phyloP scores from a whole-genome alignment of 306 rosid species.

The Rubus parviflorus region DNA sequence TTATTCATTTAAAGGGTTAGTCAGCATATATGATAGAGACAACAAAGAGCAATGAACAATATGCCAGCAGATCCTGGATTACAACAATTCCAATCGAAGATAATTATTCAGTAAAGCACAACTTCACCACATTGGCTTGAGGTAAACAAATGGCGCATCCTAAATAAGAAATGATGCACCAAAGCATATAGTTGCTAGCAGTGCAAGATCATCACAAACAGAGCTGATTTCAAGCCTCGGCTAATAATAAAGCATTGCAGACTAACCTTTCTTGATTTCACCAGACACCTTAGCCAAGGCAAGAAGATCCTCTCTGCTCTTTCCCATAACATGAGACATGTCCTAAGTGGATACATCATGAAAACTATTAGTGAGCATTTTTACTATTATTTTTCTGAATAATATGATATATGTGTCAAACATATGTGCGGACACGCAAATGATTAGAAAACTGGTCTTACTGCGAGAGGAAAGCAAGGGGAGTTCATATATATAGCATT shows the following conservation, averaged over 20 bases:
- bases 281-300: constrained; percentile 53
- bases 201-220: not conserved
- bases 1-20: not conserved
- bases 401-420: not conserved
- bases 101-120: not conserved
- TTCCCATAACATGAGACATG: constrained; percentile 79
- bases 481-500: constrained; percentile 73
- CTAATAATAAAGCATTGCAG: not conserved
- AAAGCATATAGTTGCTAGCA: not conserved
- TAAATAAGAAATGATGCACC: not conserved
- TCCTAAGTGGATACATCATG: constrained; percentile 50
- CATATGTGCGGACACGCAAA: not conserved
- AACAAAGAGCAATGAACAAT: not conserved
- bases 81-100: not conserved
- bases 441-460: constrained; percentile 36
- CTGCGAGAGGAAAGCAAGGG: constrained; percentile 82
- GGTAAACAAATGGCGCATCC: not conserved
- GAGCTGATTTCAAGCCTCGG: not conserved
- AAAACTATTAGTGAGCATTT: not conserved
- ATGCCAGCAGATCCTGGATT: not conserved
- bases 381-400: too few species aligned
- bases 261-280: constrained; percentile 63
- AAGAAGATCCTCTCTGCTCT: constrained; percentile 78
- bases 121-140: not conserved
- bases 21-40: not conserved